Evolutionary conservation across 768 basidiomycete species (phyloP).

Genomic region (Psilocybe tampanensis): DNA sequence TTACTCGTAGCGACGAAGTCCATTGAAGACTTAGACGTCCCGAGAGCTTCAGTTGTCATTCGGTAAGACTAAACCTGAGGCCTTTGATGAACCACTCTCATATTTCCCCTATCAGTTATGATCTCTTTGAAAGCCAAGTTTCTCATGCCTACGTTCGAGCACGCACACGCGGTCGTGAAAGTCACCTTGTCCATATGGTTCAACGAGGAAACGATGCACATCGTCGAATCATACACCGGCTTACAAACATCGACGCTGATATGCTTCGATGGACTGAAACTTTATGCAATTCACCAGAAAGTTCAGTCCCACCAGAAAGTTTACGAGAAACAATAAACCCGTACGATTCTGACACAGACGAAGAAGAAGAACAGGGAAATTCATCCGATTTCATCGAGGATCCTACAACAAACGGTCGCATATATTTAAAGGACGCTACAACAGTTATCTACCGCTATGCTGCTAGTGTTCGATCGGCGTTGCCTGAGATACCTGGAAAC

Average conservation of each 20-base stretch:
- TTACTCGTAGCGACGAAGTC: slow-evolving; percentile 63
- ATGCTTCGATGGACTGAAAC: slow-evolving; percentile 54
- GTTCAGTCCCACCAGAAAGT: slow-evolving; percentile 47
- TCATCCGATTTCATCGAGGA: slow-evolving; percentile 50
- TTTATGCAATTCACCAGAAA: slow-evolving; percentile 36
- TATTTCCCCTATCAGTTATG: slow-evolving; percentile 43
- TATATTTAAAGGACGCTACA: slow-evolving; percentile 61
- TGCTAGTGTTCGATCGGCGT: slow-evolving; percentile 20
- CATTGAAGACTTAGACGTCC: slow-evolving; percentile 61
- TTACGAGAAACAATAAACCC: slow-evolving; percentile 41
- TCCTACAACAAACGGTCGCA: slow-evolving; percentile 60
- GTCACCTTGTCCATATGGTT: slow-evolving; percentile 64
- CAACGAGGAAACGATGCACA: slow-evolving; percentile 61
- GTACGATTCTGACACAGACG: slow-evolving; percentile 53
- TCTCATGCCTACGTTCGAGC: slow-evolving; percentile 59
- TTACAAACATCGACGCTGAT: slow-evolving; percentile 39
- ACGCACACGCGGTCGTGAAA: slow-evolving; percentile 45
- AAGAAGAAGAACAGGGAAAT: slow-evolving; percentile 36
- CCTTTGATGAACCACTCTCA: neutral
- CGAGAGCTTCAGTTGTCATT: slow-evolving; percentile 59
- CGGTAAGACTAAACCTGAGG: slow-evolving; percentile 43
- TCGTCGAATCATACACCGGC: slow-evolving; percentile 49
- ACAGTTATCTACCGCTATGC: slow-evolving; percentile 57
- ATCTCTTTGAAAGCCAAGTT: slow-evolving; percentile 63
- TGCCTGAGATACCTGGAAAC: slow-evolving; percentile 12